Base-by-base conservation (phyloP, 306 rosid genomes). In the Hippophae gyantsensis region DNA sequence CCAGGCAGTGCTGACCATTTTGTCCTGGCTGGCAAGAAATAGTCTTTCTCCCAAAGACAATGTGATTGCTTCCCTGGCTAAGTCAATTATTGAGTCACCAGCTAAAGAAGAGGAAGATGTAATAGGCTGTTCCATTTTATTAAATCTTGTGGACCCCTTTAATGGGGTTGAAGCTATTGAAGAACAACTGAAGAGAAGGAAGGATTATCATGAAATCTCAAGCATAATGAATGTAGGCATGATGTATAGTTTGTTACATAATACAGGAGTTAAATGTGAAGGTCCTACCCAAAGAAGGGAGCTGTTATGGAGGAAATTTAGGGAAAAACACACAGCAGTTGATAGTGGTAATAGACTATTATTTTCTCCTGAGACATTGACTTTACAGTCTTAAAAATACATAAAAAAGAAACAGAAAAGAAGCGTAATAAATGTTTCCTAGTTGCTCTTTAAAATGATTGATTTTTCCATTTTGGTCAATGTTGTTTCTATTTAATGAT, bases 201-300 rank as follows among this genome's bases (percentile, higher is more conserved):
- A 75, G 66, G 86, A 86, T 71, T 92, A 92, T 76, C 88, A 80
- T 61, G 93, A 88, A 77, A 76, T 79, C 59, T 76, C 75, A 70
- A 84, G 90, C 82, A 75, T 88, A 66, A 89, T 87, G 95, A 82
- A 81, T 69, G 94, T 92, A 62, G 99, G 99, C 64, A 84, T 92
- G 95, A 64, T 83, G 6, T 92, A 92, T 75, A 71, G 95, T 81
- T 82, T 86, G 63, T 70, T 88, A 27, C 92, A 86, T 72, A 84
- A 81, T 81, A 82, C 86, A 53, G 82, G 84, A 70, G 69, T 82
- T 45, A 88, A 75, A 71, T 82, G 84, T 72, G 76, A 77, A 60
- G 61, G 64, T 71, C 84, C 95, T 72, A 48, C 66, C 46, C 82
- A 69, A 72, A 82, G 93, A 67, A 82, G 84, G 82, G 86, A 81